Base-by-base conservation (phyloP, 805 yeast genomes). In the Yamadazyma laniorum region DNA sequence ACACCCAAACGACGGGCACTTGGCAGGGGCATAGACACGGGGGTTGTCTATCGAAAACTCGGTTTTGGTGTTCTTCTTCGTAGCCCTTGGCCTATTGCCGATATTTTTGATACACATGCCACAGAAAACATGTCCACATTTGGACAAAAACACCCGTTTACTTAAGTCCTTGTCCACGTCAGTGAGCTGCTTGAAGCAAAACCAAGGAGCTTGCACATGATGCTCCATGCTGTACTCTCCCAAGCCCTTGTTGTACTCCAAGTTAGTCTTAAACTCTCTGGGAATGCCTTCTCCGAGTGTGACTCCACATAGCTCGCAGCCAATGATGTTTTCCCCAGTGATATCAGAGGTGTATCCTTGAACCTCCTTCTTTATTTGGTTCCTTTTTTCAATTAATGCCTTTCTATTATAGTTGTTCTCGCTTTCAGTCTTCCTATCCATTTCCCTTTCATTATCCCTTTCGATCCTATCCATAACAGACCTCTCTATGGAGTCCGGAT, bases 91-190 rank as follows among this genome's bases (percentile, higher is more conserved):
- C 35, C 71, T 52, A 49, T 74, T 70, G 13, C 73, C 74, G n/a
- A 83, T 78, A 49, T 79, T 74, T 47, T 77, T 77, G 16, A 83
- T 84, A 61, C 96, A 88, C 29, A 91, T 61, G 1, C 96, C 96
- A 59, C 96, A 88, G 56, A 77, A 88, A 0, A 80, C 74, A 63
- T 88, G 96, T 0, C 96, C 96, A 65, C 96, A 88, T 27, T 59
- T 62, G 0, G 85, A 74, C 14, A 73, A 70, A 52, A 81, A 88
- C 9, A 58, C 39, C 25, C 70, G 37, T 23, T 35, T 43, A 9
- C 52, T 43, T 21, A 62, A 26, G 33, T 58, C 61, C 21, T 42
- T 41, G n/a, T 58, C 49, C 16, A 54, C 50, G 11, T 55, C 58
- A 21, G 55, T 51, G 21, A 64, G 37, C 17, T 52, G 35, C 25